Base-by-base conservation (phyloP, 2,329 filamentous ascomycete genomes). In the Aspergillus unguis region DNA sequence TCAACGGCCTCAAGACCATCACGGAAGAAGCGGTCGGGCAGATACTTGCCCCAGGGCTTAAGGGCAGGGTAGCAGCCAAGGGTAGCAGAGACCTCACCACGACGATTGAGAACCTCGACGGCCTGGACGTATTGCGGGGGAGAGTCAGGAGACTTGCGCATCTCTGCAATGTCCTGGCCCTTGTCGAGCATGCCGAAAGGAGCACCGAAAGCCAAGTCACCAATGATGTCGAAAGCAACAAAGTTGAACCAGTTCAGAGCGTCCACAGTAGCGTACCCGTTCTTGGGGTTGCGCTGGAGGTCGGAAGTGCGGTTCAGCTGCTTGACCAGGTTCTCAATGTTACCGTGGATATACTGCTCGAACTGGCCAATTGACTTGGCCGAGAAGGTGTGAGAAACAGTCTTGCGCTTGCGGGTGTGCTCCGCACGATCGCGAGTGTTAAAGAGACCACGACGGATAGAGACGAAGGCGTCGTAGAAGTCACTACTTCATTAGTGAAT, bases 401-500 rank as follows among this genome's bases (percentile, higher is more conserved):
- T 86, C 80, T 95, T 96, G 64, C 91, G 84, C 80, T 96, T 96
- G 58, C 91, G 85, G 0, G 86, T 86, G 70, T 96, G 91, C 65
- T 96, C 89, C 0, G 78, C 77, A 44, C 92, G 82, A 72, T 92
- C 84, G 31, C 92, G 81, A 0, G 91, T 95, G 71, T 95, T 96
- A 83, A 96, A 96, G 9, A 96, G 79, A 23, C 90, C 90, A 9
- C 89, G 83, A 46, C 82, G 83, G 65, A 95, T 95, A 9, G 88
- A 92, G 50, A 96, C 90, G 63, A 96, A 96, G 45, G 89, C 88
- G 64, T 95, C 90, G 63, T 96, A 96, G 74, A 92, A 96, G 2
- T 92, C 85, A 38, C 87, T 90, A 53, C 9, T 2, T 8, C 4
- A 33, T 55, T 43, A 49, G 7, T 4, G 38, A 7, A 25, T 26